A percentile compares a stretch with the other conserved stretches of the same genome.
Evolutionary conservation across 2,329 filamentous ascomycete species (phyloP).

Genomic region (Epichloe gansuensis): DNA sequence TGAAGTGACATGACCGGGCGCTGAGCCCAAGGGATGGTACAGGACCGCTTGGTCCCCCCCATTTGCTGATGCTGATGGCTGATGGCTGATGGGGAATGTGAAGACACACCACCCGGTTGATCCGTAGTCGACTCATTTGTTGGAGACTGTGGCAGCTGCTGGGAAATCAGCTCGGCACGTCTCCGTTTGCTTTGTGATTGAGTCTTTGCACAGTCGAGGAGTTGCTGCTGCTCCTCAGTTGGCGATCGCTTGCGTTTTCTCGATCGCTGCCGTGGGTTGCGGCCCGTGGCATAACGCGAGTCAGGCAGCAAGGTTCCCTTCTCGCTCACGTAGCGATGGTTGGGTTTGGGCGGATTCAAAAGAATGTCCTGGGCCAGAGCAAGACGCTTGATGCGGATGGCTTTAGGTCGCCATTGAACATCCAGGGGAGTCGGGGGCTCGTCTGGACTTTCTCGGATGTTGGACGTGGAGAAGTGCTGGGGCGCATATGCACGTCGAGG

Average conservation of each 20-base stretch:
- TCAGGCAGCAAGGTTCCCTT: conserved; percentile 4
- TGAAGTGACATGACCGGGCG: not conserved
- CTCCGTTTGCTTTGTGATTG: not conserved
- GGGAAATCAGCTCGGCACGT: not conserved
- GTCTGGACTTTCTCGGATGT: conserved; percentile 6
- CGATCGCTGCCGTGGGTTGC: not conserved
- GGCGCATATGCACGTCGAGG: conserved; percentile 1
- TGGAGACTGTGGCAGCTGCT: not conserved
- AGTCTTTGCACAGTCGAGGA: not conserved
- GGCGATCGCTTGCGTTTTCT: not conserved
- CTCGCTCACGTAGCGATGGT: conserved; percentile 7
- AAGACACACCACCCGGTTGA: conserved; percentile 1
- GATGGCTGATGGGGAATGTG: not conserved
- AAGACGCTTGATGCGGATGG: conserved; percentile 2
- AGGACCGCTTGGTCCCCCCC: not conserved
- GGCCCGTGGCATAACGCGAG: conserved; percentile 2
- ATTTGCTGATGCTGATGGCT: too few relatives aligned
- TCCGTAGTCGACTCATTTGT: conserved; percentile 3
- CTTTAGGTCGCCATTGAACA: not conserved
- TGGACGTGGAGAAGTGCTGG: conserved; percentile 9
- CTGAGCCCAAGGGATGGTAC: too few relatives aligned
- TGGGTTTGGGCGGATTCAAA: conserved; percentile 4
- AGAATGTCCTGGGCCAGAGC: conserved; percentile 7
- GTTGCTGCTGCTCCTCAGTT: not conserved
- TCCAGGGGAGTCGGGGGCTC: not conserved